phyloP scores from a whole-genome alignment of 176 grass and related monocot genomes.

The Puccinellia tenuiflora region DNA sequence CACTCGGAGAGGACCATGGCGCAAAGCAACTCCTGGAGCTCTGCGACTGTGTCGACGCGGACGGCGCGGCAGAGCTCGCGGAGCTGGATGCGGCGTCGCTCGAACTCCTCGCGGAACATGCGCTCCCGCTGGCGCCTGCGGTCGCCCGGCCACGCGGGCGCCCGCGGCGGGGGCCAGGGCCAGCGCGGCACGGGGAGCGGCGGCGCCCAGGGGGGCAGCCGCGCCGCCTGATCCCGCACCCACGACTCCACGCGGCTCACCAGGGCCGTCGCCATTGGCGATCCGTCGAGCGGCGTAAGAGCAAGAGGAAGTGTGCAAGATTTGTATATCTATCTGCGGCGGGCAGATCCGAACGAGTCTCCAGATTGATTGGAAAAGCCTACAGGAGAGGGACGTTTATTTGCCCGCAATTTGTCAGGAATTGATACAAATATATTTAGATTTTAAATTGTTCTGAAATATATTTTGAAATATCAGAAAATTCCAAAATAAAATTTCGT shows the following conservation, averaged over 20 bases:
- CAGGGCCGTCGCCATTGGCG: constrained; percentile 47
- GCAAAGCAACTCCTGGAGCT: constrained; percentile 89
- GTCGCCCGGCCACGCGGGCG: constrained; percentile 37
- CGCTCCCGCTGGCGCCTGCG: constrained; percentile 45
- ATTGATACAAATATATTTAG: too few species aligned
- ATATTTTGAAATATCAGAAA: too few species aligned
- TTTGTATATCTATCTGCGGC: too few species aligned
- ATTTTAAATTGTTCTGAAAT: too few species aligned
- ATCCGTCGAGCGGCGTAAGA: too few species aligned
- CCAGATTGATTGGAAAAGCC: too few species aligned
- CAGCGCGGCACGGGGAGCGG: constrained; percentile 6
- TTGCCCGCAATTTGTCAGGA: too few species aligned
- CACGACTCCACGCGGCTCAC: constrained; percentile 66
- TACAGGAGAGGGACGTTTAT: too few species aligned
- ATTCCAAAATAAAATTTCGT: too few species aligned
- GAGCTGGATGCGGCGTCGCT: constrained; percentile 46
- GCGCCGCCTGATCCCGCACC: constrained; percentile 55
- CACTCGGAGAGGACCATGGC: constrained; percentile 89
- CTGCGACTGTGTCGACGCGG: constrained; percentile 69
- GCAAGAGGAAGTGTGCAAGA: too few species aligned
- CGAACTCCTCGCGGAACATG: constrained; percentile 61
- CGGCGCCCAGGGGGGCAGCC: constrained; percentile 40
- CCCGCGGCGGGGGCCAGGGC: constrained; percentile 38
- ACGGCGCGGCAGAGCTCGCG: constrained; percentile 65
- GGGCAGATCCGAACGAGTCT: too few species aligned